Conservation (phyloP, 495 filamentous ascomycete species). For the Podospora pseudoanserina region DNA sequence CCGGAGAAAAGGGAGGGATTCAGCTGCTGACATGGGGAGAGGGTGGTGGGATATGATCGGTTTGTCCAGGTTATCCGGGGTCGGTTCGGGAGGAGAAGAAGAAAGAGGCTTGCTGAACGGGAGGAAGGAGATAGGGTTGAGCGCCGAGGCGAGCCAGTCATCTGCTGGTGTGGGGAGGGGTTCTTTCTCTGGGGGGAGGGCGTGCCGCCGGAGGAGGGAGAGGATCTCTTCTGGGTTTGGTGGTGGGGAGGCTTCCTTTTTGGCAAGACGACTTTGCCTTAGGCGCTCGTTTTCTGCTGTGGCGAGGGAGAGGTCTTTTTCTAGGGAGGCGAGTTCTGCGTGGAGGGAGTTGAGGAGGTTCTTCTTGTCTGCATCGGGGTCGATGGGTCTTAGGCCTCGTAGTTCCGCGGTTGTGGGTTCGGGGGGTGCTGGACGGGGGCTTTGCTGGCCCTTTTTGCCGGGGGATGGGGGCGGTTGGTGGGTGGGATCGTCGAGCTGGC, state of each 20-base stretch:
- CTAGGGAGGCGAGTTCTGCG: conserved; percentile 35
- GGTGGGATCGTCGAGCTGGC: neutral
- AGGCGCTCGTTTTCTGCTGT: conserved; percentile 41
- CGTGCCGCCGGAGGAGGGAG: conserved; percentile 37
- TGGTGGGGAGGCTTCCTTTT: conserved; percentile 19
- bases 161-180: conserved; percentile 23
- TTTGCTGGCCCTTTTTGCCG: conserved; percentile 3
- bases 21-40: conserved; percentile 44
- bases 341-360: conserved; percentile 36
- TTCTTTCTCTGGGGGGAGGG: conserved; percentile 33
- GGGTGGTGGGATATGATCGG: conserved; percentile 49
- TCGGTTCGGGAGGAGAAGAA: conserved; percentile 5
- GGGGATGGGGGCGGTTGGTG: neutral
- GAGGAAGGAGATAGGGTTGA: conserved; percentile 47
- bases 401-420: conserved; percentile 23
- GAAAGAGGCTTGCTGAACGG: conserved; percentile 41
- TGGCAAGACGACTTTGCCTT: conserved; percentile 27
- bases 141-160: conserved; percentile 38
- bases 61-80: conserved; percentile 17
- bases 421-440: neutral
- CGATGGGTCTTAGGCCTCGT: conserved; percentile 36
- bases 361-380: conserved; percentile 41
- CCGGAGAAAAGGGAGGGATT: conserved; percentile 56
- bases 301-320: conserved; percentile 36
- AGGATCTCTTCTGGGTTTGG: conserved; percentile 35